A percentile compares a stretch with the other conserved stretches of the same genome.
Conservation (phyloP, 1,284 basidiomycete genomes). For the Puccinia triticina region DNA sequence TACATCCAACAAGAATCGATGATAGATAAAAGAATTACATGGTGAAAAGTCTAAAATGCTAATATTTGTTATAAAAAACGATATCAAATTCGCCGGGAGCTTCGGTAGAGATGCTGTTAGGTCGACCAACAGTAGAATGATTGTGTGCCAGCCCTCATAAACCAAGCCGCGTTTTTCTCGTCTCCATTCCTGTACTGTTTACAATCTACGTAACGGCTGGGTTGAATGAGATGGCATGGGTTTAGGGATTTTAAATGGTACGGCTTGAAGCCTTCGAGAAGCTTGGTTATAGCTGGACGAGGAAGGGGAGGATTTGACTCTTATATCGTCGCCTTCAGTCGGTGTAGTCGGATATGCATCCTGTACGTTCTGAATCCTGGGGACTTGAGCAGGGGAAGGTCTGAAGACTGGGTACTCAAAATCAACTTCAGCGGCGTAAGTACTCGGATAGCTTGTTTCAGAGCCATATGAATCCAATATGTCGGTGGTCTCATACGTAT, state of each 20-base stretch:
- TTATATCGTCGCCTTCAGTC: background rate
- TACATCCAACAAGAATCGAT: background rate
- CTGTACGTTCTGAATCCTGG: slow-evolving; percentile 14
- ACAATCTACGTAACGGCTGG: slow-evolving; percentile 3
- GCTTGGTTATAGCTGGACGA: background rate
- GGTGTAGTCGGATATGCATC: slow-evolving; percentile 25
- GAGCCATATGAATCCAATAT: slow-evolving; percentile 34
- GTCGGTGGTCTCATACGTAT: slow-evolving; percentile 30
- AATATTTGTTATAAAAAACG: background rate
- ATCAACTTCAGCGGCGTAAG: slow-evolving; percentile 7
- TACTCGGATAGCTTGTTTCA: slow-evolving; percentile 22
- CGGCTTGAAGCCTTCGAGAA: slow-evolving; percentile 28
- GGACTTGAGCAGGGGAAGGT: slow-evolving; percentile 29
- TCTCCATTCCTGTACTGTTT: background rate
- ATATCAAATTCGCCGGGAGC: background rate
- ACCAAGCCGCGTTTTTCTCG: background rate
- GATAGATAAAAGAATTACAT: background rate
- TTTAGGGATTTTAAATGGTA: slow-evolving; percentile 41
- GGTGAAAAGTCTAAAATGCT: slow-evolving; percentile 7
- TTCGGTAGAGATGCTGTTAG: background rate
- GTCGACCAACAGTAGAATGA: background rate
- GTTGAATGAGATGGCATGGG: background rate
- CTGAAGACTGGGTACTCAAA: slow-evolving; percentile 24
- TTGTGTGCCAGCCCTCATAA: background rate
- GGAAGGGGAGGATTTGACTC: slow-evolving; percentile 10